Base-by-base conservation (phyloP, 1,139 yeast species). In the Saccharomyces hybrid region DNA sequence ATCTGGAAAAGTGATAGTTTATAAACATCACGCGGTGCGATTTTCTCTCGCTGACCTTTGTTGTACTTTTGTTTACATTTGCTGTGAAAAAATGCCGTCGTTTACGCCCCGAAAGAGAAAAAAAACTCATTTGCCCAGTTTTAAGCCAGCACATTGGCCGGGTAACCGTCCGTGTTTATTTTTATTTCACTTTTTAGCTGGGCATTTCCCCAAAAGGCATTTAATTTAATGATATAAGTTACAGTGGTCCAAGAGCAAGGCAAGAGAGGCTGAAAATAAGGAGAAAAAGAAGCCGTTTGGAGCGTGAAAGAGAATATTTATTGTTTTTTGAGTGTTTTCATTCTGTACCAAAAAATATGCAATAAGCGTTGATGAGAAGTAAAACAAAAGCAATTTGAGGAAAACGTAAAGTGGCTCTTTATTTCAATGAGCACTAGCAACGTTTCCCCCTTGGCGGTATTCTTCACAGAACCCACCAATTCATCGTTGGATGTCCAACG, bases 371-470 rank as follows among this genome's bases (percentile, higher is more conserved):
- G 13, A 38, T 16, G 19, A 3, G 4, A 3, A 3, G 4, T 16
- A 38, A 38, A 38, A 38, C 44, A 38, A 38, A 38, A 38, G 44
- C 44, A 38, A 38, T 38, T 38, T 38, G 44, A 38, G 53, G 23
- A 53, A 59, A 55, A 53, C 58, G 56, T 50, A 57, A 55, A 59
- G 59, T 58, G 69, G 69, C 69, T 65, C 69, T 65, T 53, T 60
- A 64, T 63, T 65, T 49, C 47, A 42, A 53, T 53, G 69, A 64
- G 69, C 69, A 61, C 69, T 61, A 65, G 62, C 54, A 65, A 63
- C 67, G 69, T 65, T 60, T 51, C 61, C 52, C 50, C 47, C 23
- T 38, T 34, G 51, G 13, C 44, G 2, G 44, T 8, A 16, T 38
- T 38, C 44, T 16, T 11, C 6, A 0, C 25, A 38, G 44, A 38